A percentile compares a stretch with the other conserved stretches of the same genome.
Evolutionary conservation across 2,329 filamentous ascomycete genomes (phyloP).

Genomic region (Ophiosphaerella herpotricha): DNA sequence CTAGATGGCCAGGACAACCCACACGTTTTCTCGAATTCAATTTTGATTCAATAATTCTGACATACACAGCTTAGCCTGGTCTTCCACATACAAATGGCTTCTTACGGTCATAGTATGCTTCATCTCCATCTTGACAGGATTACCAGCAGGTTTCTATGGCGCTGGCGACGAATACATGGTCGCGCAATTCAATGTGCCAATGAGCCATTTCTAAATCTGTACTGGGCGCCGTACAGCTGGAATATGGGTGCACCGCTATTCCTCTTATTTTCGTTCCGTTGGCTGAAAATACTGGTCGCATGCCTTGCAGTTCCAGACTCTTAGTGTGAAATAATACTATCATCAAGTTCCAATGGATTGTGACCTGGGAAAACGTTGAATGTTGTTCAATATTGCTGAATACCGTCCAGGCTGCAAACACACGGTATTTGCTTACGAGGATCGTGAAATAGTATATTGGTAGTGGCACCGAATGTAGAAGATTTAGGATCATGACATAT

Average conservation of each 20-base stretch:
- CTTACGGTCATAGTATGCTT: slow-evolving; percentile 50
- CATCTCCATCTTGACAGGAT: slow-evolving; percentile 49
- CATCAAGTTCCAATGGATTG: too few species aligned
- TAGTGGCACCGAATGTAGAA: too few species aligned
- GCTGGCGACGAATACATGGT: slow-evolving; percentile 41
- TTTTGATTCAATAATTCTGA: too few species aligned
- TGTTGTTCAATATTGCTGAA: too few species aligned
- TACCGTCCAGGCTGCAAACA: slow-evolving; percentile 37
- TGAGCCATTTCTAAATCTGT: slow-evolving; percentile 44
- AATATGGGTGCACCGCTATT: slow-evolving; percentile 47
- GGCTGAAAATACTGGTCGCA: slow-evolving; percentile 51
- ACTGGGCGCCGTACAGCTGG: slow-evolving; percentile 47
- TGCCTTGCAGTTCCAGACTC: slow-evolving; percentile 41
- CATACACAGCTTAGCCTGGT: slow-evolving; percentile 47
- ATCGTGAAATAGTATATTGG: too few species aligned
- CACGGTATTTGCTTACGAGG: slow-evolving; percentile 40
- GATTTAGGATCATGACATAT: too few species aligned
- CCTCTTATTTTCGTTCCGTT: slow-evolving; percentile 48
- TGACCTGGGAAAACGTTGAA: too few species aligned
- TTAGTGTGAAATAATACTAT: neutral
- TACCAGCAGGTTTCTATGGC: slow-evolving; percentile 50
- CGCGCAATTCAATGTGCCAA: slow-evolving; percentile 45
- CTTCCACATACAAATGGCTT: slow-evolving; percentile 47
- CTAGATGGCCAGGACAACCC: slow-evolving; percentile 32
- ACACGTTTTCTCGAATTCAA: slow-evolving; percentile 2